Conservation (phyloP, 345 rosid species). For the Kandelia obovata region DNA sequence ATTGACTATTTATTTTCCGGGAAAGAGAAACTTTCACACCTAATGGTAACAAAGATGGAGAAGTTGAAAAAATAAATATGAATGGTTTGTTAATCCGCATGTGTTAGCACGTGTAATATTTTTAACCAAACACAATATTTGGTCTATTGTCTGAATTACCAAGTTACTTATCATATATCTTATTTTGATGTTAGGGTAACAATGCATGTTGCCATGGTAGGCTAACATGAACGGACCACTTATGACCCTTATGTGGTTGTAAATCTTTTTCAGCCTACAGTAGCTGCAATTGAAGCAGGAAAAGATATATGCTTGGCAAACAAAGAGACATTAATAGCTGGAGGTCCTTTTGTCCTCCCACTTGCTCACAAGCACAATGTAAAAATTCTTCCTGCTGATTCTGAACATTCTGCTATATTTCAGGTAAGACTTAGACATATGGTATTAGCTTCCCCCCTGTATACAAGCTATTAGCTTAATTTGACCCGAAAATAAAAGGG, state of each 20-base stretch:
- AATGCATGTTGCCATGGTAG: constrained; percentile 5
- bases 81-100: neutral
- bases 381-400: constrained; percentile 97
- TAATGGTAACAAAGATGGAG: no score
- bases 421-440: constrained; percentile 49
- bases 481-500: no score
- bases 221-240: constrained; percentile 6
- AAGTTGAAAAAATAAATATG: neutral
- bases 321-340: constrained; percentile 95
- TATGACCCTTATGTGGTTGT: constrained; percentile 6
- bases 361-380: constrained; percentile 84
- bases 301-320: constrained; percentile 94
- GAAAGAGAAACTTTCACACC: no score
- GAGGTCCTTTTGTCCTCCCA: constrained; percentile 95
- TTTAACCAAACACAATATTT: neutral
- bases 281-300: constrained; percentile 96
- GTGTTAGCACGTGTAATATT: neutral
- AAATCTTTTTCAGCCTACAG: constrained; percentile 59
- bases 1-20: no score
- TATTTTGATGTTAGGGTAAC: neutral
- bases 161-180: constrained; percentile 5
- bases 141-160: neutral
- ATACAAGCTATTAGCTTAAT: no score
- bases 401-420: constrained; percentile 97
- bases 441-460: no score